These are phyloP conservation scores for Saccharomycopsis vini DNA, from an alignment of 805 yeast genomes.

Conservation along the genomic window DNA sequence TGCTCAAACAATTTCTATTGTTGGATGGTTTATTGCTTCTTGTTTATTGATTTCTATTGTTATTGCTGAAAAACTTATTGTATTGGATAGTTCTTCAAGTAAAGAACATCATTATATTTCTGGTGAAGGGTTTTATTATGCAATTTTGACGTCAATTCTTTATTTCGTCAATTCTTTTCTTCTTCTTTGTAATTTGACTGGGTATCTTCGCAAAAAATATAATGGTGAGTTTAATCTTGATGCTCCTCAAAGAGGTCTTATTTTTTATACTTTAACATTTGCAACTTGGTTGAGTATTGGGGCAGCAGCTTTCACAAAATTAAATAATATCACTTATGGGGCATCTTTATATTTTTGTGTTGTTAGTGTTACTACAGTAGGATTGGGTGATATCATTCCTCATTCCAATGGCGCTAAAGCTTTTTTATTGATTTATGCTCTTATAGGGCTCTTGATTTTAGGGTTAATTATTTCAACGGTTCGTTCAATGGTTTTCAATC, in stretches of 20 bases:
- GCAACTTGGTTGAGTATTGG: slow-evolving; percentile 70
- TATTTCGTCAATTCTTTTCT: slow-evolving; percentile 50
- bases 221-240: slow-evolving; percentile 64
- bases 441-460: slow-evolving; percentile 61
- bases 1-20: slow-evolving; percentile 54
- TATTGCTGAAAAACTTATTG: slow-evolving; percentile 24
- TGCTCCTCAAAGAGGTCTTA: slow-evolving; percentile 59
- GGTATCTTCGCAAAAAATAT: slow-evolving; percentile 50
- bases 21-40: slow-evolving; percentile 57
- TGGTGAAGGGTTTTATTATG: slow-evolving; percentile 71
- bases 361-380: slow-evolving; percentile 70
- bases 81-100: not conserved
- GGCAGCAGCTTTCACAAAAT: slow-evolving; percentile 43
- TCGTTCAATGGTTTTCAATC: slow-evolving; percentile 50
- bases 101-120: slow-evolving; percentile 20
- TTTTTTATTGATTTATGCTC: slow-evolving; percentile 51
- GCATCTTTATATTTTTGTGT: slow-evolving; percentile 64
- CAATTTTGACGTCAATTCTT: slow-evolving; percentile 51
- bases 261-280: slow-evolving; percentile 58
- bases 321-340: slow-evolving; percentile 46
- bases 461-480: slow-evolving; percentile 70
- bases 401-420: slow-evolving; percentile 43
- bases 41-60: slow-evolving; percentile 42
- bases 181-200: slow-evolving; percentile 50
- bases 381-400: slow-evolving; percentile 70